These are phyloP conservation scores for Aspergillus sclerotioniger DNA, from an alignment of 495 filamentous ascomycete species.

Conservation along the genomic window DNA sequence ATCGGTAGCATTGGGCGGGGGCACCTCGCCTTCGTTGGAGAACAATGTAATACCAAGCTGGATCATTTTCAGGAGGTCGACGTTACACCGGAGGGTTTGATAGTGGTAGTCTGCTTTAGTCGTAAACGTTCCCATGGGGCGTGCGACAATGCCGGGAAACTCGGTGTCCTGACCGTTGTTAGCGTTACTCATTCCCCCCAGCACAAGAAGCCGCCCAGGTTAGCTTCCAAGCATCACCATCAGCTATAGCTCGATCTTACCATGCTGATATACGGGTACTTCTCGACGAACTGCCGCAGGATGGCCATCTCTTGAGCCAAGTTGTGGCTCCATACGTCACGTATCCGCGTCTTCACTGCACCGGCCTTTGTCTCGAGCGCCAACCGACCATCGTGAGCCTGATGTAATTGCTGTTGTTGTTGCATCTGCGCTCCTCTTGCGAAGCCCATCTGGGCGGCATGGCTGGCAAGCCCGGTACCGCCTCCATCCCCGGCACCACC, in stretches of 20 bases:
- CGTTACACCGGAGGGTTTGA: constrained; percentile 94
- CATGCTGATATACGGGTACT: constrained; percentile 95
- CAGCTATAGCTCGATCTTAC: constrained; percentile 51
- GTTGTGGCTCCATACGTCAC: constrained; percentile 93
- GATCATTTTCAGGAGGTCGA: constrained; percentile 94
- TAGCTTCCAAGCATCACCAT: background rate
- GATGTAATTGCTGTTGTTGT: constrained; percentile 63
- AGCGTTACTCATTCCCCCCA: constrained; percentile 6
- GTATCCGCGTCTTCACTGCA: constrained; percentile 69
- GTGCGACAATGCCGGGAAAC: constrained; percentile 92
- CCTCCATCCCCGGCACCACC: constrained; percentile 59
- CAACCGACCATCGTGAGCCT: constrained; percentile 49
- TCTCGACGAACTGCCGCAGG: constrained; percentile 76
- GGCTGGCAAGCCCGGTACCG: constrained; percentile 82
- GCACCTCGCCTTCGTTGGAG: constrained; percentile 79
- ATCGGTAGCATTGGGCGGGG: constrained; percentile 65
- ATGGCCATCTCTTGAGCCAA: constrained; percentile 84
- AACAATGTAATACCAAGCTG: constrained; percentile 94
- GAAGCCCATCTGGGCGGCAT: constrained; percentile 84
- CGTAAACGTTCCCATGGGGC: constrained; percentile 89
- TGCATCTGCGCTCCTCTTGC: constrained; percentile 70
- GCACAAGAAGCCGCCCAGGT: background rate
- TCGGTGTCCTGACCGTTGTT: constrained; percentile 78
- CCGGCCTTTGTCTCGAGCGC: constrained; percentile 42
- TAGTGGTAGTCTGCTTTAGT: constrained; percentile 98